These are phyloP conservation scores for Penicillium sclerotiorum DNA, from an alignment of 2,329 filamentous ascomycete species.

Conservation along the genomic window DNA sequence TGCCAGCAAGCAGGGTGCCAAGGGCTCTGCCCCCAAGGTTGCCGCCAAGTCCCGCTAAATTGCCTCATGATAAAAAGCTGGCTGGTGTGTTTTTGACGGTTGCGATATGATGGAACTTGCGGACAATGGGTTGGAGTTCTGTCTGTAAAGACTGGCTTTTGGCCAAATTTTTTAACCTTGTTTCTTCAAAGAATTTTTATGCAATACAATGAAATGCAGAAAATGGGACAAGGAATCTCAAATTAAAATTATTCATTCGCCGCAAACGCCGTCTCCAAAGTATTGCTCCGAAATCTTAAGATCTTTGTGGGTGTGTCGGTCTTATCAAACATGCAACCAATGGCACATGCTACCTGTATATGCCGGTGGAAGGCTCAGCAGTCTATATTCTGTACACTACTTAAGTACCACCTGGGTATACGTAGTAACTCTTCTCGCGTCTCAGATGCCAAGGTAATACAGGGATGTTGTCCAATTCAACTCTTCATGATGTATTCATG, in stretches of 20 bases:
- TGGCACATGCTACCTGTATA: too few species aligned
- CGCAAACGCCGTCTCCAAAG: too few species aligned
- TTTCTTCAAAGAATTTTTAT: constrained; percentile 30
- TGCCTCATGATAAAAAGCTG: constrained; percentile 27
- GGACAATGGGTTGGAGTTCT: constrained; percentile 31
- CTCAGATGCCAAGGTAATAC: too few species aligned
- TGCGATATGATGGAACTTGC: constrained; percentile 33
- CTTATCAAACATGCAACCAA: too few species aligned
- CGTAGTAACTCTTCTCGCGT: too few species aligned
- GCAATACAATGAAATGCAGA: constrained; percentile 29
- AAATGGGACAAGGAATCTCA: constrained; percentile 32
- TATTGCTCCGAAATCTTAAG: too few species aligned
- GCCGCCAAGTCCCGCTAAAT: constrained; percentile 82
- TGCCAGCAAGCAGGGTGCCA: constrained; percentile 94
- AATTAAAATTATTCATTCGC: constrained; percentile 24
- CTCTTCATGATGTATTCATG: too few species aligned
- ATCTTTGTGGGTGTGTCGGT: too few species aligned
- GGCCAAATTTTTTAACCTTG: constrained; percentile 22
- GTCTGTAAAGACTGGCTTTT: constrained; percentile 27
- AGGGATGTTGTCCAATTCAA: too few species aligned
- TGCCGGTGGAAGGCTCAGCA: too few species aligned
- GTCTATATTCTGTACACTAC: too few species aligned
- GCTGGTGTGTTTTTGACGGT: constrained; percentile 29
- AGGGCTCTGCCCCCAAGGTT: constrained; percentile 85
- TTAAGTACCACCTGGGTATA: too few species aligned